Conservation (phyloP, 139 green algal genomes). For the Chlamydomonas eustigma region DNA sequence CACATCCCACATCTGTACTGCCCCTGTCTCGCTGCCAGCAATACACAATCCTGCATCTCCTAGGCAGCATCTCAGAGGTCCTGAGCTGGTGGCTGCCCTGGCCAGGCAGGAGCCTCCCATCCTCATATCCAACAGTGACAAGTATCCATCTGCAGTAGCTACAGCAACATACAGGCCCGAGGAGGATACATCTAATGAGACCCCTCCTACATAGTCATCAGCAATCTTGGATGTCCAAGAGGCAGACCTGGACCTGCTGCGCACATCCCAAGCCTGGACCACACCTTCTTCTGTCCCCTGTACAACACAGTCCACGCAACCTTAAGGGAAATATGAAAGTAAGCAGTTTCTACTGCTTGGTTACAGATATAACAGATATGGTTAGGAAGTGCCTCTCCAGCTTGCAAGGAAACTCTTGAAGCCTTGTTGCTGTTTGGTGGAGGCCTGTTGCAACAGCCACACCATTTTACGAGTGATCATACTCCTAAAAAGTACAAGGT, state of each 20-base stretch:
- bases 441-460: no score
- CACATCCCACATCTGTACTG: slow-evolving; percentile 58
- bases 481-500: no score
- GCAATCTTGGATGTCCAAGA: slow-evolving; percentile 21
- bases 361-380: no score
- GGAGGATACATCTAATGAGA: slow-evolving; percentile 26
- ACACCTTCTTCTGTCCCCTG: slow-evolving; percentile 67
- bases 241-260: neutral
- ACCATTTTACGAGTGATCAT: no score
- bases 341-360: no score
- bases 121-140: slow-evolving; percentile 33
- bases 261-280: slow-evolving; percentile 32
- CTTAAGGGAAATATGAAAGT: no score
- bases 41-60: slow-evolving; percentile 46
- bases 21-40: slow-evolving; percentile 52
- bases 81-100: slow-evolving; percentile 16
- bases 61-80: slow-evolving; percentile 54
- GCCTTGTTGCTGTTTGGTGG: no score
- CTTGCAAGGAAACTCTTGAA: no score
- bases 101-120: neutral
- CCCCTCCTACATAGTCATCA: slow-evolving; percentile 60
- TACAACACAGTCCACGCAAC: no score
- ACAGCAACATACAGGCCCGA: slow-evolving; percentile 7
- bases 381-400: no score
- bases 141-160: slow-evolving; percentile 27